phyloP scores from a whole-genome alignment of 2,329 filamentous ascomycete species.

The Colletotrichum neosansevieriae region DNA sequence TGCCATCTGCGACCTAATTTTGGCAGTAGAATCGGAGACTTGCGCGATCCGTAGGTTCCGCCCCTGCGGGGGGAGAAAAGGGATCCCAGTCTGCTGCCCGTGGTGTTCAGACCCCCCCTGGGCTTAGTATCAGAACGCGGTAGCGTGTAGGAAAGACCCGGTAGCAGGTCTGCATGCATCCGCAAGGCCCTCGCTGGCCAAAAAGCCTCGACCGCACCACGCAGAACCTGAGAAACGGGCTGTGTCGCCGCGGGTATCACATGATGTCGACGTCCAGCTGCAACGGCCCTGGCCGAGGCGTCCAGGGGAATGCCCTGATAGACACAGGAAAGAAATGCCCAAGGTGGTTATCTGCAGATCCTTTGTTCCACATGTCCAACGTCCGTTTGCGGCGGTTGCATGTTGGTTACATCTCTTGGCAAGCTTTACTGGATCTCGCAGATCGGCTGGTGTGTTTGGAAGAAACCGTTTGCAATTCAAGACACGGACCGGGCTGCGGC shows the following conservation, averaged over 20 bases:
- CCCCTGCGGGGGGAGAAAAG: conserved; percentile 13
- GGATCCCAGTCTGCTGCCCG: background rate
- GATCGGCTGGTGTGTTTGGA: conserved; percentile 25
- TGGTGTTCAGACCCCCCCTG: conserved; percentile 26
- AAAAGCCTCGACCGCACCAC: conserved; percentile 18
- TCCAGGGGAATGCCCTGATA: conserved; percentile 12
- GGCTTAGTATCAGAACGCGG: conserved; percentile 23
- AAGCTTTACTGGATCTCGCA: conserved; percentile 10
- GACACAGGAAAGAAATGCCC: background rate
- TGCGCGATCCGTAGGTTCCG: conserved; percentile 13
- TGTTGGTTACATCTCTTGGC: conserved; percentile 28
- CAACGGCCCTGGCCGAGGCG: conserved; percentile 22
- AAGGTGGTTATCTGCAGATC: conserved; percentile 2
- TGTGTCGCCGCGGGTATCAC: conserved; percentile 23
- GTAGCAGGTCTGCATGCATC: conserved; percentile 10
- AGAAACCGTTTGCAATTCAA: conserved; percentile 11
- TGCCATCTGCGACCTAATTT: conserved; percentile 1
- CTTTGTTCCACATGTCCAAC: conserved; percentile 16
- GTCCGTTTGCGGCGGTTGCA: conserved; percentile 14
- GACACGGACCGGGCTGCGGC: conserved; percentile 21
- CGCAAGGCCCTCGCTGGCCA: conserved; percentile 1
- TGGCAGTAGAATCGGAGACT: background rate
- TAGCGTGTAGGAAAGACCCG: conserved; percentile 25
- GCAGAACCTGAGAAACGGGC: conserved; percentile 20
- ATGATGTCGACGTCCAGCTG: conserved; percentile 20